A percentile compares a stretch with the other conserved stretches of the same genome.
phyloP scores from a whole-genome alignment of 352 stramenopile species.

The Phytopythium oedochilum region DNA sequence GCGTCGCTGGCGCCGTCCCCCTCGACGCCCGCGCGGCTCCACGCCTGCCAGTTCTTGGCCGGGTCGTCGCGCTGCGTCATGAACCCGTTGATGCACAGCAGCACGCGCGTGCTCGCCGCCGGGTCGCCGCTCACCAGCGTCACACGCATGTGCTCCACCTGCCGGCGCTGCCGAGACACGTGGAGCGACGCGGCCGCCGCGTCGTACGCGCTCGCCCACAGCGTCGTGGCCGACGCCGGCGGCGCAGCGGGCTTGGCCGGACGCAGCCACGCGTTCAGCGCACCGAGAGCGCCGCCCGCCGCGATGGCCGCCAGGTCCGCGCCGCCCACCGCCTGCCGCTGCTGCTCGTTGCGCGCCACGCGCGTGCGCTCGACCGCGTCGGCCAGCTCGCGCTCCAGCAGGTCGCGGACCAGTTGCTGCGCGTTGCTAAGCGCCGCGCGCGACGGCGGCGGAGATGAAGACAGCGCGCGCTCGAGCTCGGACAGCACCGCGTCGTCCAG shows the following conservation, averaged over 20 bases:
- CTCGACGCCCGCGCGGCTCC: slow-evolving; percentile 21
- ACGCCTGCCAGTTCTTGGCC: slow-evolving; percentile 53
- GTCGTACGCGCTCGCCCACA: slow-evolving; percentile 74
- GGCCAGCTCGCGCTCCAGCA: slow-evolving; percentile 46
- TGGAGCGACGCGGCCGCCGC: slow-evolving; percentile 71
- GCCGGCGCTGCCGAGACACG: slow-evolving; percentile 52
- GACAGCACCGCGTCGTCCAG: slow-evolving; percentile 17
- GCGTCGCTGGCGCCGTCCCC: slow-evolving; percentile 2
- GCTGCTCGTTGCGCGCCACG: slow-evolving; percentile 43
- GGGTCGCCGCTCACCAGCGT: slow-evolving; percentile 64
- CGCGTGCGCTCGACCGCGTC: slow-evolving; percentile 40
- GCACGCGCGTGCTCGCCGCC: slow-evolving; percentile 41
- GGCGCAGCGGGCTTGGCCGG: slow-evolving; percentile 9
- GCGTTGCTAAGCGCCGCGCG: slow-evolving; percentile 2
- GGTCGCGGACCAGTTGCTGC: slow-evolving; percentile 10
- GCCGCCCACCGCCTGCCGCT: slow-evolving; percentile 36
- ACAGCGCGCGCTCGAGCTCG: background rate
- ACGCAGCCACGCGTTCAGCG: slow-evolving; percentile 65
- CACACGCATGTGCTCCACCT: slow-evolving; percentile 64
- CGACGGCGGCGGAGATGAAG: slow-evolving; percentile 3
- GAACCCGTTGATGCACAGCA: slow-evolving; percentile 85
- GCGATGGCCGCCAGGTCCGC: slow-evolving; percentile 62
- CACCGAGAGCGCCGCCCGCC: slow-evolving; percentile 52
- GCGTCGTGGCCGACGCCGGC: slow-evolving; percentile 11
- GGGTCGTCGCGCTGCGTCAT: slow-evolving; percentile 80